Evolutionary conservation across 352 stramenopile species (phyloP), one percentile per base, ranked within the genome.

Genomic region (Phytophthora hybrid): DNA sequence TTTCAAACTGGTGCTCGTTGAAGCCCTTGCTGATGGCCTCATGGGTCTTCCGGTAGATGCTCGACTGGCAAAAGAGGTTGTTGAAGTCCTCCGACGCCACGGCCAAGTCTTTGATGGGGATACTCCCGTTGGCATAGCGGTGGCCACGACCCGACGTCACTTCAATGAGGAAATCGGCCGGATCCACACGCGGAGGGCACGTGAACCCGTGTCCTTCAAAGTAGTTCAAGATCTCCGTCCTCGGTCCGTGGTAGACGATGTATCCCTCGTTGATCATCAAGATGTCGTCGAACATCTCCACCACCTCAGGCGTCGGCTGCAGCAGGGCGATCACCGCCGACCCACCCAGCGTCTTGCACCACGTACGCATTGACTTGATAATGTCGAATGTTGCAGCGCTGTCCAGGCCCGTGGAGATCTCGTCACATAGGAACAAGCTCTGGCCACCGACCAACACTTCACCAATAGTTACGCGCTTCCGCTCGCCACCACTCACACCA

Each of bases 231-330:
- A 91, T 91, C 54, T 92, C 84, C 14, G 73, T 85, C 1, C 85
- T 71, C 13, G 88, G 91, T 13, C 97, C 97, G 59, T 98, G 93
- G 79, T 98, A 99, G 11, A 99, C 89, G 59, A 99, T 73, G 56
- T 92, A 81, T 3, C 97, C 97, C 63, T 98, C 88, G 74, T 95
- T 95, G 37, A 99, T 70, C 71, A 99, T 84, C 46, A 99, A 84
- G 26, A 99, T 87, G 58, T 99, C 91, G 76, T 99, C 97, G 71
- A 99, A 99, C 32, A 98, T 80, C 59, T 94, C 90, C n/a, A 98
- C 94, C 4, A 98, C 95, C 76, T 99, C 97, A 0, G 97, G 96
- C 16, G 85, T 84, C 2, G 81, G 81, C 46, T 88, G 81, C 47
- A 83, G 29, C 21, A 85, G 59, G 6, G 76, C 77, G 23, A 87